phyloP scores from a whole-genome alignment of 2,329 filamentous ascomycete species.

The Penicillium thymicola region DNA sequence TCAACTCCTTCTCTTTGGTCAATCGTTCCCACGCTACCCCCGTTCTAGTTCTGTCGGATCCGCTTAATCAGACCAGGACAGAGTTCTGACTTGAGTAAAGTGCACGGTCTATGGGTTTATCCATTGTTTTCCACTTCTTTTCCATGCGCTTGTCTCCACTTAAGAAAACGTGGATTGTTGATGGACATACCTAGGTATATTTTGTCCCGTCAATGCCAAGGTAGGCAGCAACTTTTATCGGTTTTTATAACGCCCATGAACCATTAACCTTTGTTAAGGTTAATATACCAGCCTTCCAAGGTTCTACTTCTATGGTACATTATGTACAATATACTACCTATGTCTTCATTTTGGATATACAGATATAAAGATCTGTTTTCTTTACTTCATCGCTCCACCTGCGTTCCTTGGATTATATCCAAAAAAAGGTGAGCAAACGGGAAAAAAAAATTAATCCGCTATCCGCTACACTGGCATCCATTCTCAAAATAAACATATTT shows the following conservation, averaged over 20 bases:
- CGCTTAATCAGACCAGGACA: too few species aligned
- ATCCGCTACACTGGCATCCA: not conserved
- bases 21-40: not conserved
- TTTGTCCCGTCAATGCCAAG: not conserved
- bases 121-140: not conserved
- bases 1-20: not conserved
- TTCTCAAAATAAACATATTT: not conserved
- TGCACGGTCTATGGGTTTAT: not conserved
- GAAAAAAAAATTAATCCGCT: too few species aligned
- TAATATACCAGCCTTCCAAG: too few species aligned
- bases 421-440: not conserved
- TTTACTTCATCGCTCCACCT: not conserved
- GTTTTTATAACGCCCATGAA: not conserved
- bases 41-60: not conserved
- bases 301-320: not conserved
- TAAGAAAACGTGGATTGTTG: not conserved
- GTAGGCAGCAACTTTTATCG: not conserved
- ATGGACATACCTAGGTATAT: not conserved
- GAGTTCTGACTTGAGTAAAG: not conserved
- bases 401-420: not conserved
- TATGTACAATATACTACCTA: not conserved
- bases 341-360: not conserved
- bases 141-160: not conserved
- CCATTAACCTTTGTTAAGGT: not conserved
- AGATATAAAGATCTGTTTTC: not conserved